phyloP scores from a whole-genome alignment of 1,284 basidiomycete genomes.

The Ustilago hordei region DNA sequence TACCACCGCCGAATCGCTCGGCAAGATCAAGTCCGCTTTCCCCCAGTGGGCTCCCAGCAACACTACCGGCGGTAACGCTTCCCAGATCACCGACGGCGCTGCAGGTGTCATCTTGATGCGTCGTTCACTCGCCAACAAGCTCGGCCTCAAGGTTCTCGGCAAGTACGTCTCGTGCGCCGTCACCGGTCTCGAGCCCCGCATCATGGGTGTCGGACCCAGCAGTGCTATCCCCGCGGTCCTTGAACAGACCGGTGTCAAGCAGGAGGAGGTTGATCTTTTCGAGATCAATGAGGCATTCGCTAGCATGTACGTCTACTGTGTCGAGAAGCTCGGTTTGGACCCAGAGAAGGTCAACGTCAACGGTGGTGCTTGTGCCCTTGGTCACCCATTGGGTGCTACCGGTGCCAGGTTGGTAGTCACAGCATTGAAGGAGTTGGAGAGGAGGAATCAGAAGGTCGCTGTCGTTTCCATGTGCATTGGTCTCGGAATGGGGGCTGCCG shows the following conservation, averaged over 20 bases:
- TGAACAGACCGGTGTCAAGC: conserved; percentile 76
- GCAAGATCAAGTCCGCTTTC: conserved; percentile 82
- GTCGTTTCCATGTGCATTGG: conserved; percentile 86
- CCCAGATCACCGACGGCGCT: conserved; percentile 84
- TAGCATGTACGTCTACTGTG: conserved; percentile 74
- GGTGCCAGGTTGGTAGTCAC: conserved; percentile 89
- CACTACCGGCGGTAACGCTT: conserved; percentile 90
- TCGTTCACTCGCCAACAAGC: conserved; percentile 82
- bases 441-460: conserved; percentile 82
- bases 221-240: conserved; percentile 71
- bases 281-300: conserved; percentile 82
- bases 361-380: conserved; percentile 89
- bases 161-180: conserved; percentile 83
- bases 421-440: conserved; percentile 82
- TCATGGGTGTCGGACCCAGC: conserved; percentile 79
- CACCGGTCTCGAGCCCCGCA: conserved; percentile 79
- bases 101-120: conserved; percentile 88
- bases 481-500: conserved; percentile 85
- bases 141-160: conserved; percentile 80
- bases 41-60: conserved; percentile 84
- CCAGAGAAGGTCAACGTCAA: conserved; percentile 78
- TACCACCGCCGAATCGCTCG: conserved; percentile 79
- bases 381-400: conserved; percentile 87
- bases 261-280: conserved; percentile 82
- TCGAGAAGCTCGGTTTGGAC: conserved; percentile 79